A percentile compares a stretch with the other conserved stretches of the same genome.
phyloP scores from a whole-genome alignment of 2,329 filamentous ascomycete genomes.

The Fusarium buxicola region DNA sequence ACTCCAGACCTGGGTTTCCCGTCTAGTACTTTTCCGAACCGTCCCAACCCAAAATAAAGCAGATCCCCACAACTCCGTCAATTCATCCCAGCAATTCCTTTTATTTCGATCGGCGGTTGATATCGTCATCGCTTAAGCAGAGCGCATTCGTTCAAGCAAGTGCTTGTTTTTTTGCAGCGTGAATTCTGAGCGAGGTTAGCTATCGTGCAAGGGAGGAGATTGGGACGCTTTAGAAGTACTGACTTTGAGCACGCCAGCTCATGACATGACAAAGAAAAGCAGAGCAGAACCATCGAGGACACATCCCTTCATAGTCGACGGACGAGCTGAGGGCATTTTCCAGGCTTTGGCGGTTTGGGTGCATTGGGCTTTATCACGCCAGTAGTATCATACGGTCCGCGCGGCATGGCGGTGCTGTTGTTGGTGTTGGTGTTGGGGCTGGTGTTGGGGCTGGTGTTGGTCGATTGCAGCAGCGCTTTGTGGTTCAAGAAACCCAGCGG shows the following conservation, averaged over 20 bases:
- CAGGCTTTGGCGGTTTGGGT: slow-evolving; percentile 52
- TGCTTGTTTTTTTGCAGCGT: slow-evolving; percentile 29
- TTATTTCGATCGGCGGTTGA: slow-evolving; percentile 42
- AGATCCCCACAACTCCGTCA: slow-evolving; percentile 40
- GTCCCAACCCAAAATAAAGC: slow-evolving; percentile 39
- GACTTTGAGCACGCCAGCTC: slow-evolving; percentile 32
- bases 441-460: neutral
- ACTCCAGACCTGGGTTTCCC: slow-evolving; percentile 39
- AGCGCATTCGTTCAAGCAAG: slow-evolving; percentile 31
- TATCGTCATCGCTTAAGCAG: slow-evolving; percentile 41
- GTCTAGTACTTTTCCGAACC: slow-evolving; percentile 46
- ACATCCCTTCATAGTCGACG: slow-evolving; percentile 28
- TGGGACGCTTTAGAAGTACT: slow-evolving; percentile 14
- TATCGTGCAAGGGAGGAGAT: neutral
- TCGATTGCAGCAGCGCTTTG: slow-evolving; percentile 18
- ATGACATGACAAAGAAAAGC: slow-evolving; percentile 19
- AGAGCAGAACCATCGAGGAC: slow-evolving; percentile 13
- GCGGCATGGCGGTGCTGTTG: slow-evolving; percentile 46
- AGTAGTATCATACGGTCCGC: slow-evolving; percentile 55
- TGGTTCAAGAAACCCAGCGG: slow-evolving; percentile 19
- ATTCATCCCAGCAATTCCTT: slow-evolving; percentile 31
- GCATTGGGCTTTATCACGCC: slow-evolving; percentile 52
- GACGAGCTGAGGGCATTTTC: slow-evolving; percentile 35
- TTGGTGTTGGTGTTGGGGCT: neutral
- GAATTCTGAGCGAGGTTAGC: slow-evolving; percentile 34